Conservation (phyloP, 495 filamentous ascomycete genomes). For the Xylaria castorea region DNA sequence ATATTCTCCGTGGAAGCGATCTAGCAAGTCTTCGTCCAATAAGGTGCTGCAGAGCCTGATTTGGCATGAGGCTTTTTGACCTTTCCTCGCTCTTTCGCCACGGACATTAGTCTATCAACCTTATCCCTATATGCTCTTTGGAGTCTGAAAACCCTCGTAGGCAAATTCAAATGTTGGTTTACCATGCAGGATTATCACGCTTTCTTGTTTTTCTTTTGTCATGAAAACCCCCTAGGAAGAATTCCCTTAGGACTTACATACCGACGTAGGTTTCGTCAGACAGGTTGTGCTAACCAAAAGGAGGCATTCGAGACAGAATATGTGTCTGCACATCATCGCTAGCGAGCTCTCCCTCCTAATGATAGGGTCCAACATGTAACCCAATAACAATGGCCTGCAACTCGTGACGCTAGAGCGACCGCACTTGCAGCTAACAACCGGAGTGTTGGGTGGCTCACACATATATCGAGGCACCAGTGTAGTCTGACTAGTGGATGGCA, state of each 20-base stretch:
- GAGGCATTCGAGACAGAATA: background rate
- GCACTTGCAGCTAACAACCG: constrained; percentile 12
- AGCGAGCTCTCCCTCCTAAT: background rate
- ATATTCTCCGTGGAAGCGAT: background rate
- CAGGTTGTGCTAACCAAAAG: background rate
- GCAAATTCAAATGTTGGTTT: constrained; percentile 7
- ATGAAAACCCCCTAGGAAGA: background rate
- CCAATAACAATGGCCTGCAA: background rate
- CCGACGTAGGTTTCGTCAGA: background rate
- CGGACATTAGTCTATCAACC: background rate
- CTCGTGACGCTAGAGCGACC: background rate
- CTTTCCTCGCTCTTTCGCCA: background rate
- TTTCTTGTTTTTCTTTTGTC: constrained; percentile 9
- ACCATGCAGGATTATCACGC: constrained; percentile 2
- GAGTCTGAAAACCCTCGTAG: background rate
- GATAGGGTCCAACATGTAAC: background rate
- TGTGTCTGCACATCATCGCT: background rate
- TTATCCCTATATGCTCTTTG: background rate
- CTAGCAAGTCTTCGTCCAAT: background rate
- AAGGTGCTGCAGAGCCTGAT: background rate
- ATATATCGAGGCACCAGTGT: background rate
- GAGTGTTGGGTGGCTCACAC: background rate
- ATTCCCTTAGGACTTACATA: background rate
- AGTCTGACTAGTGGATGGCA: background rate
- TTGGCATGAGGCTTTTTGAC: background rate